A percentile compares a stretch with the other conserved stretches of the same genome.
phyloP scores from a whole-genome alignment of 169 alveolate genomes.

The Perkinsus chesapeaki region DNA sequence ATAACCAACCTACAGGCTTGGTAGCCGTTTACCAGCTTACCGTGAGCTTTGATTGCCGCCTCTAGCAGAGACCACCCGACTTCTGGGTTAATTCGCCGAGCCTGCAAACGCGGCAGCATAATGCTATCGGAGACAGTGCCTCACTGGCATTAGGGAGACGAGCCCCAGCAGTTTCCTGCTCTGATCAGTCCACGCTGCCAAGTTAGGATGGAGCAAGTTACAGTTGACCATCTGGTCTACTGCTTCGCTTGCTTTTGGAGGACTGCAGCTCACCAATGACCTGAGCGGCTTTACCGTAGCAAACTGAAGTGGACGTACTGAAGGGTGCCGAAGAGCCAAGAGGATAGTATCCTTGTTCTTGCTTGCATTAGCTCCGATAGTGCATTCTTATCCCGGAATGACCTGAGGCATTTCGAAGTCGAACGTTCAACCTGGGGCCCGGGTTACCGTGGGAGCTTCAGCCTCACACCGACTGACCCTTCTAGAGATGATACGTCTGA shows the following conservation, averaged over 20 bases:
- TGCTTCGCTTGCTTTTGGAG: neutral
- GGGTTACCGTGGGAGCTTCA: neutral
- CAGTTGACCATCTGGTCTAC: neutral
- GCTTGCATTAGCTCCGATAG: neutral
- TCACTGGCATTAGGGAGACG: neutral
- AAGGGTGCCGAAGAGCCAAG: neutral
- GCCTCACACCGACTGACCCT: neutral
- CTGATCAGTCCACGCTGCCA: neutral
- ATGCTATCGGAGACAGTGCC: neutral
- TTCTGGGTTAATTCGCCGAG: neutral
- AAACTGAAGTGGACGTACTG: neutral
- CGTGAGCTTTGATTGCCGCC: neutral
- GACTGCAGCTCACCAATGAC: neutral
- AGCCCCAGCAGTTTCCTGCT: neutral
- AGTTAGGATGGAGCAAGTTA: neutral
- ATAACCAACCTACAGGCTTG: neutral
- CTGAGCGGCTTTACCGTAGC: neutral
- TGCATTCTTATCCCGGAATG: neutral
- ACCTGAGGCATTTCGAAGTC: neutral
- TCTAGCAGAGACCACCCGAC: neutral
- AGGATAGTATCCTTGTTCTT: neutral
- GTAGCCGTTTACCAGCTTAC: neutral
- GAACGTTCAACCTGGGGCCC: no score
- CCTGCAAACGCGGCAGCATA: neutral
- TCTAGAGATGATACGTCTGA: neutral